Base-by-base conservation (phyloP, 257 asterid genomes). In the Henckelia pumila region DNA sequence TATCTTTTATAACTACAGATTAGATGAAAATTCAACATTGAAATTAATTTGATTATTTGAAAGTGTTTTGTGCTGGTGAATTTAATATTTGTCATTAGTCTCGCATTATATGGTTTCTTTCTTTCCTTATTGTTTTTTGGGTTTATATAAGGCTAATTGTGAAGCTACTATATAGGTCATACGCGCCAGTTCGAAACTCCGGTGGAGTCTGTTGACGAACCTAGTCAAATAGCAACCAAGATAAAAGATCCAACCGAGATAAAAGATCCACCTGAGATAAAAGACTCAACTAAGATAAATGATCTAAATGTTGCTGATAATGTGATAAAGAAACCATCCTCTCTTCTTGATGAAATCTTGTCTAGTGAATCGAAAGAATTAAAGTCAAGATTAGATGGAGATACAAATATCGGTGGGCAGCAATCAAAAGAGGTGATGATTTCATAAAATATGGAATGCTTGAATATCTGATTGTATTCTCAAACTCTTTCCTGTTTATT, bases 281-380 rank as follows among this genome's bases (percentile, higher is more conserved):
- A 10, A 35, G 44, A 35, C 9, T 14, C 14, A 9, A 35, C 14
- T 14, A 35, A 35, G 44, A 35, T 40, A 13, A 40, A 40, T 40
- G 50, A 40, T 70, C 61, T 73, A 50, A 71, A 78, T 64, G 82
- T 71, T 33, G 81, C 72, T 61, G 78, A 64, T 55, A 79, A 70
- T 73, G 81, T 71, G 32, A 66, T 58, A 53, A 72, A 60, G 50
- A 60, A 70, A 24, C 88, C 80, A 71, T 75, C 84, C 55, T 80
- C 90, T 64, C 78, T 79, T 72, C 79, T 94, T 71, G 99, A 94
- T 75, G 92, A 87, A 77, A 80, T 94, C 77, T 76, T 94, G 81
- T 79, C 95, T 33, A 84, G 59, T 70, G 87, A 79, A 75, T 84
- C 89, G 68, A 79, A 71, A 53, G 74, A 69, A 63, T 49, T 78